Conservation (phyloP, 176 grass and related monocot genomes). For the Rhipidocladum racemiflorum region DNA sequence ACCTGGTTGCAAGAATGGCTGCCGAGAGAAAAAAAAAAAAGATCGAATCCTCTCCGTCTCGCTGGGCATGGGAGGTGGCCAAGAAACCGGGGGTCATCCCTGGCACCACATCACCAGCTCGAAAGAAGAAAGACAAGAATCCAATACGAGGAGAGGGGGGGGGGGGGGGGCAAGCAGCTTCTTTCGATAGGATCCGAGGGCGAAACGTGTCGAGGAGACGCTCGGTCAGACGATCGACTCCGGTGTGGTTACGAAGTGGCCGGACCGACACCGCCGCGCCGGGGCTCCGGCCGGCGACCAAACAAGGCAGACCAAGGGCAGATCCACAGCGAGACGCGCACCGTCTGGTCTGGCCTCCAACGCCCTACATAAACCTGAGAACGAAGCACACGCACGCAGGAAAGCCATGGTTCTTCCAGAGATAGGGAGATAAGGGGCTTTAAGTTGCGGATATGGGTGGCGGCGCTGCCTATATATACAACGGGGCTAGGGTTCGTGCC, state of each 20-base stretch:
- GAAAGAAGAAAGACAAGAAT: neutral
- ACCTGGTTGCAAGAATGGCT: conserved; percentile 22
- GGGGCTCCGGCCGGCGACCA: conserved; percentile 36
- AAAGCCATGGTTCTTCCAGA: too few species aligned
- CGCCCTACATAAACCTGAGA: neutral
- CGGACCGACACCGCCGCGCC: conserved; percentile 33
- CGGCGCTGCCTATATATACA: neutral
- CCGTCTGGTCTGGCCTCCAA: neutral
- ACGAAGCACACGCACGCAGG: neutral
- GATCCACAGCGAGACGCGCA: neutral
- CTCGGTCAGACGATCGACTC: conserved; percentile 80
- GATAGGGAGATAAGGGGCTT: too few species aligned
- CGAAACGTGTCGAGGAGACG: conserved; percentile 42
- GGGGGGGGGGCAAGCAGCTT: neutral
- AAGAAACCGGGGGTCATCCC: conserved; percentile 25
- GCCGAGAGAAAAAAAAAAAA: neutral
- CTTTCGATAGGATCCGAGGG: neutral
- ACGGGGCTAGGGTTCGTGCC: neutral
- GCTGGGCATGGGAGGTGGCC: conserved; percentile 65
- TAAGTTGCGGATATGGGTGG: neutral
- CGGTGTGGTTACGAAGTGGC: conserved; percentile 17
- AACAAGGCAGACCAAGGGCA: accelerated
- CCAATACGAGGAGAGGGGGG: too few species aligned
- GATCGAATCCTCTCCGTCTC: conserved; percentile 22
- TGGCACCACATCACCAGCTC: conserved; percentile 67